Percentiles rank a stretch among this genome's conserved stretches.
Evolutionary conservation across 352 stramenopile species (phyloP).

Genomic region (Pythium diclinum): DNA sequence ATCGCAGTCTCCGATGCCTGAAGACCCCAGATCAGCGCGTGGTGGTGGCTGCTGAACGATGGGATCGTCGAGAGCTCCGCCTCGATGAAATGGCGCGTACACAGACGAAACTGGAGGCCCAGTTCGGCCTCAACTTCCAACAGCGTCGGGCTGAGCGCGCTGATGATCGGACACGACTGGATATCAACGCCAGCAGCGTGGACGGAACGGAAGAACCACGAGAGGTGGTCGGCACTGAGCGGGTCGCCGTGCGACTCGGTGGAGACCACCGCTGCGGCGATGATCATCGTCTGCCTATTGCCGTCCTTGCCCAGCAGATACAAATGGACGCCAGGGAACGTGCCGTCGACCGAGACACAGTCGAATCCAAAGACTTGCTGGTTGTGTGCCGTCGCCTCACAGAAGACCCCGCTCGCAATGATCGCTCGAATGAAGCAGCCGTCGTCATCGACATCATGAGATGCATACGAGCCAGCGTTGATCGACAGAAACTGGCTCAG

Average conservation of each 20-base stretch:
- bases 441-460: constrained; percentile 22
- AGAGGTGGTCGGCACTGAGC: constrained; percentile 40
- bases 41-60: constrained; percentile 45
- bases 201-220: constrained; percentile 51
- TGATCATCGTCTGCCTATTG: constrained; percentile 39
- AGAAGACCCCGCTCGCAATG: constrained; percentile 47
- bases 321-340: constrained; percentile 45
- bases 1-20: constrained; percentile 41
- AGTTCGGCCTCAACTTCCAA: constrained; percentile 36
- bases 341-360: constrained; percentile 31
- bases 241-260: constrained; percentile 19
- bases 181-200: constrained; percentile 37
- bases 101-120: constrained; percentile 47
- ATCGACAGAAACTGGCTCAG: constrained; percentile 35
- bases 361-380: constrained; percentile 59
- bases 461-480: constrained; percentile 36
- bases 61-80: constrained; percentile 36
- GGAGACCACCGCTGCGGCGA: constrained; percentile 39
- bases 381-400: constrained; percentile 34
- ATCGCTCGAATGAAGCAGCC: constrained; percentile 45
- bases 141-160: constrained; percentile 35
- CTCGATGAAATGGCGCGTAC: constrained; percentile 55
- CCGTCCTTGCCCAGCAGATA: constrained; percentile 54
- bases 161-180: constrained; percentile 42
- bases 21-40: constrained; percentile 48